A percentile compares a stretch with the other conserved stretches of the same genome.
phyloP scores from a whole-genome alignment of 208 protist genomes.

The Acanthamoeba sp. region DNA sequence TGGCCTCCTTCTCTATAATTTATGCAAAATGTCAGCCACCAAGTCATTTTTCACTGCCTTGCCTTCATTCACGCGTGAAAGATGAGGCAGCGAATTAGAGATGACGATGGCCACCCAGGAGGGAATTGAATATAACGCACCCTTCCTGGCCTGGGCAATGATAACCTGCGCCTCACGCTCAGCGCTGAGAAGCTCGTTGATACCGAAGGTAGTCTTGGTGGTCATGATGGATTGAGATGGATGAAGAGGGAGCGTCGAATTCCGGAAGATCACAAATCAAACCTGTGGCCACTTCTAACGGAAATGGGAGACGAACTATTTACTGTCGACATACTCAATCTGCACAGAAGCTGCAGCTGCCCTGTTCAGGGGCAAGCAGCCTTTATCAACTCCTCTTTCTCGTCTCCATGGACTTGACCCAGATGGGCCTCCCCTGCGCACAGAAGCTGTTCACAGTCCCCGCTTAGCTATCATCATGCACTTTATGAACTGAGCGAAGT shows the following conservation, averaged over 20 bases:
- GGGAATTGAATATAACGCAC: background rate
- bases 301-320: background rate
- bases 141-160: conserved; percentile 36
- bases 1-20: conserved; percentile 38
- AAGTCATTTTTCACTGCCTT: background rate
- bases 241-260: background rate
- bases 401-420: no score
- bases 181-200: conserved; percentile 22
- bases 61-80: no score
- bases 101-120: background rate
- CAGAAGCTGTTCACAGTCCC: no score
- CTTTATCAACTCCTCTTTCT: no score
- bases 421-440: no score
- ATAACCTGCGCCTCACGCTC: conserved; percentile 3
- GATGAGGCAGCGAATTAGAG: background rate
- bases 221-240: background rate
- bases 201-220: conserved; percentile 31
- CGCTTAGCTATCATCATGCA: no score
- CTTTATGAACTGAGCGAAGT: no score
- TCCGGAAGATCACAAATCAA: background rate
- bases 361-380: no score
- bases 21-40: background rate
- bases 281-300: background rate
- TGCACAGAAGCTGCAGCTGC: no score
- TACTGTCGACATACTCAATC: background rate